Evolutionary conservation across 2,329 filamentous ascomycete species (phyloP).

Genomic region (Apiospora arundinis): DNA sequence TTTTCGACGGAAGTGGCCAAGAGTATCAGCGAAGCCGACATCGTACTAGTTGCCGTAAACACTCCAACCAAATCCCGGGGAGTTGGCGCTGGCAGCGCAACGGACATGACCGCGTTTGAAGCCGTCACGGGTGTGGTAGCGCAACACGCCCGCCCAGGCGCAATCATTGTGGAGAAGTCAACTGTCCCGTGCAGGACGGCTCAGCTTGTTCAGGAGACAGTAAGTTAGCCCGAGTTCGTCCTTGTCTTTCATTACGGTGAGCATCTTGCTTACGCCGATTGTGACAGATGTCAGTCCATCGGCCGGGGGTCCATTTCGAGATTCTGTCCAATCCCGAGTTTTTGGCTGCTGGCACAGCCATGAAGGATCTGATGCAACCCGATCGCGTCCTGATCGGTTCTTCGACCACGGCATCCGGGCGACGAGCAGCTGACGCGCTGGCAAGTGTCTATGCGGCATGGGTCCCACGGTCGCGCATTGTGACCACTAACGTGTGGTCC

Average conservation of each 20-base stretch:
- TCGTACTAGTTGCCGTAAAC: slow-evolving; percentile 79
- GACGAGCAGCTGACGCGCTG: slow-evolving; percentile 67
- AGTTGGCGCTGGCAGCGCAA: slow-evolving; percentile 72
- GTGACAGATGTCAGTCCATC: slow-evolving; percentile 59
- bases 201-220: slow-evolving; percentile 71
- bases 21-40: slow-evolving; percentile 70
- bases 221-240: slow-evolving; percentile 45
- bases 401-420: slow-evolving; percentile 63
- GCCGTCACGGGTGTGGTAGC: slow-evolving; percentile 72
- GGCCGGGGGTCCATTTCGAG: slow-evolving; percentile 71
- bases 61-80: slow-evolving; percentile 79
- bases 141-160: slow-evolving; percentile 66
- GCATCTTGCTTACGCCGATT: slow-evolving; percentile 6
- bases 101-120: slow-evolving; percentile 76
- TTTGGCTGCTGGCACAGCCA: slow-evolving; percentile 77
- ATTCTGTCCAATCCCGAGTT: slow-evolving; percentile 85
- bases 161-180: slow-evolving; percentile 82
- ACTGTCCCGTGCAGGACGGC: slow-evolving; percentile 81
- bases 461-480: slow-evolving; percentile 70
- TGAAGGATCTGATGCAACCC: slow-evolving; percentile 72
- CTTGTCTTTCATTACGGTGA: background rate
- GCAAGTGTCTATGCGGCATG: slow-evolving; percentile 72
- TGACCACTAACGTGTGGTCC: slow-evolving; percentile 77
- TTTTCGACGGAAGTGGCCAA: slow-evolving; percentile 73
- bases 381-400: slow-evolving; percentile 80